phyloP scores from a whole-genome alignment of 768 basidiomycete species.

The Pleurotus djamor region DNA sequence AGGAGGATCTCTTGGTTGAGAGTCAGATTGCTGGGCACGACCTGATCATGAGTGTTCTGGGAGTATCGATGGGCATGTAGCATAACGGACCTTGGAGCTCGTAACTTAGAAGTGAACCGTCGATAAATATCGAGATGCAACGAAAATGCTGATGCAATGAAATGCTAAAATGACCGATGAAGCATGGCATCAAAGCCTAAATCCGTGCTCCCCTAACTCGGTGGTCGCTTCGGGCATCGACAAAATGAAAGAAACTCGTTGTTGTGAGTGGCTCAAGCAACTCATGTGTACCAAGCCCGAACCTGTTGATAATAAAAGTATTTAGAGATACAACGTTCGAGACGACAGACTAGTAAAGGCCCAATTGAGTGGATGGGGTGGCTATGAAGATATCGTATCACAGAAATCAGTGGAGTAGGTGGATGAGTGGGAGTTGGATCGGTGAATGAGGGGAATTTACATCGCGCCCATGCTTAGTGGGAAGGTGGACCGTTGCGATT shows the following conservation, averaged over 20 bases:
- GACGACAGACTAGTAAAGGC: neutral
- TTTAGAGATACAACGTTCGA: constrained; percentile 18
- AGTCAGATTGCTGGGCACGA: too few relatives aligned
- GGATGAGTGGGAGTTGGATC: constrained; percentile 12
- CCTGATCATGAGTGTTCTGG: neutral
- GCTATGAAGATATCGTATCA: constrained; percentile 5
- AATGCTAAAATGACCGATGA: too few relatives aligned
- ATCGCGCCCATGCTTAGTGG: constrained; percentile 53
- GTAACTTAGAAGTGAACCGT: too few relatives aligned
- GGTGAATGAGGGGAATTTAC: constrained; percentile 21
- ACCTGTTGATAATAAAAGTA: constrained; percentile 5
- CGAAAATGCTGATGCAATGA: too few relatives aligned
- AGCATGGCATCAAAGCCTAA: neutral
- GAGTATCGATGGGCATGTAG: neutral
- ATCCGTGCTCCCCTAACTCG: neutral
- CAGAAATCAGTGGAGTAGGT: constrained; percentile 11
- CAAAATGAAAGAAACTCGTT: neutral
- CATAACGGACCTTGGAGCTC: neutral
- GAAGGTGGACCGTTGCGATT: constrained; percentile 40
- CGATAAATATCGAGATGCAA: too few relatives aligned
- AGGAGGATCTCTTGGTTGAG: too few relatives aligned
- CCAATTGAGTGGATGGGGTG: constrained; percentile 5
- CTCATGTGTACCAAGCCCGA: neutral
- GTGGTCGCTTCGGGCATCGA: neutral
- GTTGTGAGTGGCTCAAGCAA: neutral